A percentile compares a stretch with the other conserved stretches of the same genome.
Conservation (phyloP, 2,329 filamentous ascomycete species). For the Trichoderma endophyticum region DNA sequence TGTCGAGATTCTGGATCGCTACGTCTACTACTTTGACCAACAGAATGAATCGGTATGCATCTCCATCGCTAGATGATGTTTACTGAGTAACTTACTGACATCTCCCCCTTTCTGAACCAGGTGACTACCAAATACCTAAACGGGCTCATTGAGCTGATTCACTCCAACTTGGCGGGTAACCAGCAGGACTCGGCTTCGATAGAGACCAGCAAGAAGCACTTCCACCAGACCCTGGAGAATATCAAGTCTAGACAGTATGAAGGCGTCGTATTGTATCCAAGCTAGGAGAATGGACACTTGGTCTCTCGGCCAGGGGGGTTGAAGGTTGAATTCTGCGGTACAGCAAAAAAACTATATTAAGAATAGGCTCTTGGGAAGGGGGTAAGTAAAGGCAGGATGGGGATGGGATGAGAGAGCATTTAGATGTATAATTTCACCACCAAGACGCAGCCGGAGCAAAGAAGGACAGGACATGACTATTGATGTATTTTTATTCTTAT, state of each 20-base stretch:
- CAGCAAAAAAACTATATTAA: neutral
- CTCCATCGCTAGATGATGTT: neutral
- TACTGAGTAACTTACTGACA: conserved; percentile 20
- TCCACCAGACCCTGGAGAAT: conserved; percentile 90
- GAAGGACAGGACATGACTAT: conserved; percentile 7
- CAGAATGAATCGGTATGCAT: conserved; percentile 82
- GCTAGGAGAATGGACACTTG: conserved; percentile 23
- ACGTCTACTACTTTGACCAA: conserved; percentile 99
- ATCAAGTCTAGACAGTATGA: conserved; percentile 91
- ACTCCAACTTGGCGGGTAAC: conserved; percentile 88
- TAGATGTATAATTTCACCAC: conserved; percentile 16
- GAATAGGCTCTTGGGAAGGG: neutral
- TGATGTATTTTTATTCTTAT: conserved; percentile 18
- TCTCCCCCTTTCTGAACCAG: conserved; percentile 30
- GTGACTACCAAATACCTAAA: conserved; percentile 97
- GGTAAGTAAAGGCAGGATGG: neutral
- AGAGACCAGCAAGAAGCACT: conserved; percentile 89
- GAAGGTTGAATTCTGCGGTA: neutral
- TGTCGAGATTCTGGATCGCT: conserved; percentile 96
- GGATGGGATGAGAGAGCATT: neutral
- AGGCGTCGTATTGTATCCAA: conserved; percentile 73
- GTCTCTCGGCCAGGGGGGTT: neutral
- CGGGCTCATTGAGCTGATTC: conserved; percentile 94
- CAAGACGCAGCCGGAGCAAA: conserved; percentile 8
- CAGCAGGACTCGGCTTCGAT: conserved; percentile 76